phyloP scores from a whole-genome alignment of 768 basidiomycete species.

The Lactarius indigo region DNA sequence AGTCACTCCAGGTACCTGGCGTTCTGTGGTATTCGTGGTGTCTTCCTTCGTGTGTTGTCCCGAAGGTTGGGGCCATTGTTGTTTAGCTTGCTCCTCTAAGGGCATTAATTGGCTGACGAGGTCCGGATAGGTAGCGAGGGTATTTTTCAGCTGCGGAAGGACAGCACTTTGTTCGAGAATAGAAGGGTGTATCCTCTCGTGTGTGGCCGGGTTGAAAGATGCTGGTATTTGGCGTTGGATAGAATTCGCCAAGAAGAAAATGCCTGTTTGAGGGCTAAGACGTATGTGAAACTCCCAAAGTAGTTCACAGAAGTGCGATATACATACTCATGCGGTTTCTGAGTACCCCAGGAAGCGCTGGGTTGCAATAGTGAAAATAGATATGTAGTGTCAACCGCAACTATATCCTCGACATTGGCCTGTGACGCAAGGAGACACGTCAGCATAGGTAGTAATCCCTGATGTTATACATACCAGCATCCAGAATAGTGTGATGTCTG shows the following conservation, averaged over 20 bases:
- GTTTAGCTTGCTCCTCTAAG: slow-evolving; percentile 13
- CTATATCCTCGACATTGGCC: slow-evolving; percentile 54
- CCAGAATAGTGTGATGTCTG: slow-evolving; percentile 61
- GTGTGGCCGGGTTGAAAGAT: slow-evolving; percentile 8
- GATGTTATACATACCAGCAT: slow-evolving; percentile 48
- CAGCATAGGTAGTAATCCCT: slow-evolving; percentile 3
- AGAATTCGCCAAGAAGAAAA: slow-evolving; percentile 11
- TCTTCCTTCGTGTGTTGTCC: background rate
- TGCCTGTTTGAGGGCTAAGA: slow-evolving; percentile 38
- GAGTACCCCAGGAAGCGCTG: slow-evolving; percentile 56
- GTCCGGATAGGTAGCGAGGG: slow-evolving; percentile 10
- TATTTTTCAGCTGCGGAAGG: slow-evolving; percentile 1
- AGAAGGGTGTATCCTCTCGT: slow-evolving; percentile 20
- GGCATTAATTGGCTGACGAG: slow-evolving; percentile 15
- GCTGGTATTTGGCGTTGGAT: slow-evolving; percentile 13
- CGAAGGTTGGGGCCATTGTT: background rate
- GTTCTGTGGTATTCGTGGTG: background rate
- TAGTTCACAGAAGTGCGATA: background rate
- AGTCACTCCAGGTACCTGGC: background rate
- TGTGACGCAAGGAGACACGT: slow-evolving; percentile 27
- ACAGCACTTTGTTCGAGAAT: slow-evolving; percentile 15
- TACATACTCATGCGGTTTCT: slow-evolving; percentile 59
- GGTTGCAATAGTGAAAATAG: slow-evolving; percentile 48
- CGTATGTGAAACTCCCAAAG: slow-evolving; percentile 3
- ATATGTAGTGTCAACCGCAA: slow-evolving; percentile 57